Percentiles rank a stretch among this genome's conserved stretches.
Evolutionary conservation across 2,329 filamentous ascomycete genomes (phyloP).

Genomic region (Bipolaris gigantea): DNA sequence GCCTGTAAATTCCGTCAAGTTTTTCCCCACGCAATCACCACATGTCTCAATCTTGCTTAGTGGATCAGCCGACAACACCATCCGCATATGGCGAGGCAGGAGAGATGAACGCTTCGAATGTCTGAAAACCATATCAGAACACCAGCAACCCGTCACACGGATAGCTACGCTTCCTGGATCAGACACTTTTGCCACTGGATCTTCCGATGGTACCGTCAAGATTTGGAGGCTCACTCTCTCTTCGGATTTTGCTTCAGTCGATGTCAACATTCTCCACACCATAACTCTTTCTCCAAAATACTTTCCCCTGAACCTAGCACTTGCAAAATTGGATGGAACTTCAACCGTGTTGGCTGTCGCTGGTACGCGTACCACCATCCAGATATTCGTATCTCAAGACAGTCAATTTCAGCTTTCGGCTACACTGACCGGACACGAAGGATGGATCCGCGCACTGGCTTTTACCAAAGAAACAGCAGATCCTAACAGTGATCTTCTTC

Average conservation of each 20-base stretch:
- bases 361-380: slow-evolving; percentile 80
- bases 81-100: slow-evolving; percentile 63
- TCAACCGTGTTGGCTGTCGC: slow-evolving; percentile 76
- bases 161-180: slow-evolving; percentile 53
- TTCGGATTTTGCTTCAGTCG: slow-evolving; percentile 29
- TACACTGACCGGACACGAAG: slow-evolving; percentile 85
- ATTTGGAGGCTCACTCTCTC: slow-evolving; percentile 65
- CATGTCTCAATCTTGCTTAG: slow-evolving; percentile 66
- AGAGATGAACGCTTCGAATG: slow-evolving; percentile 43
- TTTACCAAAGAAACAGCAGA: slow-evolving; percentile 67
- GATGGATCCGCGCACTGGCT: slow-evolving; percentile 86
- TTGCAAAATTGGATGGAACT: slow-evolving; percentile 62
- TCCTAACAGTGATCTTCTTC: slow-evolving; percentile 67
- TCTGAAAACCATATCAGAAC: slow-evolving; percentile 60
- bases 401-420: slow-evolving; percentile 70
- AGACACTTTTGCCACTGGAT: slow-evolving; percentile 59
- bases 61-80: slow-evolving; percentile 77
- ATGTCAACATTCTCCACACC: slow-evolving; percentile 48
- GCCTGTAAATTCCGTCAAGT: slow-evolving; percentile 80
- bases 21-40: slow-evolving; percentile 61
- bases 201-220: slow-evolving; percentile 64
- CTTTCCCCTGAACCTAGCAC: slow-evolving; percentile 76
- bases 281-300: slow-evolving; percentile 75
- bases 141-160: slow-evolving; percentile 74
- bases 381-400: slow-evolving; percentile 69